Conservation (phyloP, 805 yeast genomes). For the Helenozyma rhizophorensis region DNA sequence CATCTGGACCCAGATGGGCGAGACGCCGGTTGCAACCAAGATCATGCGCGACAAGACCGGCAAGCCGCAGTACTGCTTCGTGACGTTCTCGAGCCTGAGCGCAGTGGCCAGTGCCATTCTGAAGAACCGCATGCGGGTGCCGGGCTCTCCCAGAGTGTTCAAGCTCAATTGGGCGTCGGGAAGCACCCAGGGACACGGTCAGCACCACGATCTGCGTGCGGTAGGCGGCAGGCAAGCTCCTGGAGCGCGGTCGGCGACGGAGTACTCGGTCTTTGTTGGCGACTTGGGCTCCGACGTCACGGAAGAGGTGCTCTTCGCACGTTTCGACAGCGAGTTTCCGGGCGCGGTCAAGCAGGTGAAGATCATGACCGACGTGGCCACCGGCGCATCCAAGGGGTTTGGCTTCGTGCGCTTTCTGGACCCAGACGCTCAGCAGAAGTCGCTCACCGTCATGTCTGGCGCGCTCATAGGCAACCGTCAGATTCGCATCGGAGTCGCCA, state of each 20-base stretch:
- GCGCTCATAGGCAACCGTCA: conserved; percentile 65
- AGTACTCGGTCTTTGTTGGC: conserved; percentile 78
- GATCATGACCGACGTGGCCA: conserved; percentile 68
- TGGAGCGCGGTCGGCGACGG: conserved; percentile 21
- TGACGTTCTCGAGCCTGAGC: conserved; percentile 60
- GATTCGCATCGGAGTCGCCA: conserved; percentile 60
- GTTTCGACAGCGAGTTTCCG: conserved; percentile 65
- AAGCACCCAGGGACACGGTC: conserved; percentile 17
- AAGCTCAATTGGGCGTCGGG: conserved; percentile 83
- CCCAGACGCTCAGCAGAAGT: conserved; percentile 64
- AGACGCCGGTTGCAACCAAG: conserved; percentile 53
- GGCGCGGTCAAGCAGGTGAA: conserved; percentile 68
- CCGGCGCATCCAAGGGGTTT: conserved; percentile 75
- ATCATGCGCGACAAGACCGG: conserved; percentile 61
- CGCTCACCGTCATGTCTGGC: conserved; percentile 81
- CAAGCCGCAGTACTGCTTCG: conserved; percentile 61
- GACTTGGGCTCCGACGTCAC: conserved; percentile 73
- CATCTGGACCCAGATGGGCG: conserved; percentile 72
- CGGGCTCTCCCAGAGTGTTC: conserved; percentile 52
- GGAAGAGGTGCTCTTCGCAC: conserved; percentile 59
- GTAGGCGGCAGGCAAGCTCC: conserved; percentile 42
- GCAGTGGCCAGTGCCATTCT: conserved; percentile 63
- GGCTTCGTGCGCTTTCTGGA: conserved; percentile 81
- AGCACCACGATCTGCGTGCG: conserved; percentile 58
- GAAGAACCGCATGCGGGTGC: conserved; percentile 66